Evolutionary conservation across 2,329 filamentous ascomycete species (phyloP), one percentile per base, ranked within the genome.

Genomic region (Penicillium olsonii): DNA sequence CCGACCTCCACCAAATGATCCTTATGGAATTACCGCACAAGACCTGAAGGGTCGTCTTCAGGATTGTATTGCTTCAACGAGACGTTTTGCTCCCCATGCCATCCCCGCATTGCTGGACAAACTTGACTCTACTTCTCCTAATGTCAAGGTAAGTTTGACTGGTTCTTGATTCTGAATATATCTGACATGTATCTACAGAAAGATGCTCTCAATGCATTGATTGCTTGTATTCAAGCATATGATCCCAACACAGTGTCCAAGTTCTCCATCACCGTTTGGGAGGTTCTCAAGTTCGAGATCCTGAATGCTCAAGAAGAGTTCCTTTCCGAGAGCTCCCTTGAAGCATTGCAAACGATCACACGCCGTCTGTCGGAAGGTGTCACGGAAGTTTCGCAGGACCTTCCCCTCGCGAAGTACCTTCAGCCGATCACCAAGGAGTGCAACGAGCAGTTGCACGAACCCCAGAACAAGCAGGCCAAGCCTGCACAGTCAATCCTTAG

Each of bases 81-180:
- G 76, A 3, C 75, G 79, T 38, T 86, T 87, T 64, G 84, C 85
- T n/a, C 82, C 83, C 1, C 81, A 84, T 60, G 76, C 84, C 3
- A 85, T 87, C 57, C 84, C 84, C n/a, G 79, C 83, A 14, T 72
- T 88, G 42, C 68, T 88, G 26, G 85, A 88, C 59, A 87, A 87
- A 62, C 75, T 88, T 27, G 85, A 88, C 60, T 87, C 85, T 2
- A 86, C 83, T 3, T 86, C 84, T 2, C 76, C 81, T 54, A 87
- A 84, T 64, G 85, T 85, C 15, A 87, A 87, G 71, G 78, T 81
- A 67, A 40, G 61, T 42, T n/a, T 34, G 12, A 31, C n/a, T 14
- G 8, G 26, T 18, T 6, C 14, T 5, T 2, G 20, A 4, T n/a
- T 3, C 15, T 42, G 40, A 18, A 7, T 26, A 17, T 10, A 34